phyloP scores from a whole-genome alignment of 2,329 filamentous ascomycete genomes.

The Helotiales sp. region DNA sequence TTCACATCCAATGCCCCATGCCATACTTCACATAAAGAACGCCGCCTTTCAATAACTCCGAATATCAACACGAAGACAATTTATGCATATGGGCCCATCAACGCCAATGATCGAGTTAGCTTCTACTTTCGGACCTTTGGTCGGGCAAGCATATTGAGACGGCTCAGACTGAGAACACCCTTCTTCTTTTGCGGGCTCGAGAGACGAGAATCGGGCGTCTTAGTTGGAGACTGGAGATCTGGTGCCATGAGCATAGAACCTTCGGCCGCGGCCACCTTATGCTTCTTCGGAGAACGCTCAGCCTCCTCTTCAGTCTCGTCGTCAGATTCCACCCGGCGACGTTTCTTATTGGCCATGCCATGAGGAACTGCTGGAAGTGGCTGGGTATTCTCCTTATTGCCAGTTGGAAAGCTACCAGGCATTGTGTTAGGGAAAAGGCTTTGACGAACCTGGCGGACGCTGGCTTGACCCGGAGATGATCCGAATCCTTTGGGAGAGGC shows the following conservation, averaged over 20 bases:
- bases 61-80: conserved; percentile 7
- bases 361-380: conserved; percentile 52
- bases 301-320: conserved; percentile 54
- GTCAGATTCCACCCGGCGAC: conserved; percentile 56
- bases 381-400: conserved; percentile 54
- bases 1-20: conserved; percentile 3
- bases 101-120: background rate
- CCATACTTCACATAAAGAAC: background rate
- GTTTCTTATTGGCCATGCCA: conserved; percentile 66
- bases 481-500: conserved; percentile 53
- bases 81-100: background rate
- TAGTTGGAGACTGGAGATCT: conserved; percentile 30
- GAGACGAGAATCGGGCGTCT: conserved; percentile 30
- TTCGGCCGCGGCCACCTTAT: conserved; percentile 39
- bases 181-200: conserved; percentile 54
- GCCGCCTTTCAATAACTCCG: background rate
- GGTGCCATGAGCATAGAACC: conserved; percentile 32
- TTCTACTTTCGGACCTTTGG: conserved; percentile 55
- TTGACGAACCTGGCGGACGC: conserved; percentile 58
- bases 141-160: conserved; percentile 60
- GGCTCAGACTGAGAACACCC: conserved; percentile 53
- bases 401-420: conserved; percentile 57
- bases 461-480: conserved; percentile 57
- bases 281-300: conserved; percentile 59
- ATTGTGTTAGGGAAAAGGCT: conserved; percentile 50